These are phyloP conservation scores for Eleusine coracana DNA, from an alignment of 176 grass and related monocot genomes.

Conservation along the genomic window DNA sequence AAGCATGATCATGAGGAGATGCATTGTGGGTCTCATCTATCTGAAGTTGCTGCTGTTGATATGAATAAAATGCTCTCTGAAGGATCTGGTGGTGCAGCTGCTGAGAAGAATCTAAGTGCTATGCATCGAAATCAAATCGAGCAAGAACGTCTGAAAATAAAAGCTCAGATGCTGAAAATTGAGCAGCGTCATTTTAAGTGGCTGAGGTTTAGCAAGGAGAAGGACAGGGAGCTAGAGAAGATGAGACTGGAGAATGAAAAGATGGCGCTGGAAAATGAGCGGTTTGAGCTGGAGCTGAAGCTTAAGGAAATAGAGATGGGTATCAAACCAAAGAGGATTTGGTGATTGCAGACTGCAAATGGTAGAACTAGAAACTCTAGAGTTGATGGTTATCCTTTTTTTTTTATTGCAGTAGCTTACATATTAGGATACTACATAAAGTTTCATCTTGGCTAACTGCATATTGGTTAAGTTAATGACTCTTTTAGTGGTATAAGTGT, in stretches of 20 bases:
- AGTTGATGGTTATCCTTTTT: constrained; percentile 44
- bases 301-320: constrained; percentile 70
- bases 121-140: constrained; percentile 43
- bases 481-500: constrained; percentile 16
- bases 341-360: constrained; percentile 23
- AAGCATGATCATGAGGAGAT: constrained; percentile 38
- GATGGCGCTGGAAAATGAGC: constrained; percentile 81
- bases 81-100: constrained; percentile 22
- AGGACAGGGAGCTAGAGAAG: constrained; percentile 73
- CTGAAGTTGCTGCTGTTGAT: constrained; percentile 45
- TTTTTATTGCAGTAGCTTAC: constrained; percentile 39
- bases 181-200: constrained; percentile 72
- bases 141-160: constrained; percentile 56
- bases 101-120: constrained; percentile 32
- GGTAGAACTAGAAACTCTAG: constrained; percentile 41
- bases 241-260: constrained; percentile 79
- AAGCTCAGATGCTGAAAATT: constrained; percentile 63
- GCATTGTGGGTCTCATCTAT: constrained; percentile 43
- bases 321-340: constrained; percentile 52
- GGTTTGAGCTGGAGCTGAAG: constrained; percentile 67
- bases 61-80: constrained; percentile 43
- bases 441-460: constrained; percentile 40
- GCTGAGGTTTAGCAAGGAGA: constrained; percentile 62
- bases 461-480: constrained; percentile 26
- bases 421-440: constrained; percentile 39